Conservation (phyloP, 495 filamentous ascomycete species). For the Penicillium paxilli region DNA sequence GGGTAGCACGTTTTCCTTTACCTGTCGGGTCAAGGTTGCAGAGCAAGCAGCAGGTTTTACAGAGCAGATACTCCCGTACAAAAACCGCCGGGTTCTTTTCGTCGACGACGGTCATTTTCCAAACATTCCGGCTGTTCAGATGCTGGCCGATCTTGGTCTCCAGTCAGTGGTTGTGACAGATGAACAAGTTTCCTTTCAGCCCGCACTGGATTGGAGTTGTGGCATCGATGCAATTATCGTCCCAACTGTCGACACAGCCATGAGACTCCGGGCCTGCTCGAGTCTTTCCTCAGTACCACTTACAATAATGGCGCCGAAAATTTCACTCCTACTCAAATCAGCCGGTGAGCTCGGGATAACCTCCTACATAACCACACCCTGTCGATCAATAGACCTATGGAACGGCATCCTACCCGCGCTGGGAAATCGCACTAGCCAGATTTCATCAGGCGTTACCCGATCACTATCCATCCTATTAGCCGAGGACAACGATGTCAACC, state of each 20-base stretch:
- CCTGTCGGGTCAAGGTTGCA: constrained; percentile 74
- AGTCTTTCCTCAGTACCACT: constrained; percentile 89
- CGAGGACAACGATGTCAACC: constrained; percentile 80
- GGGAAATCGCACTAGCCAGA: constrained; percentile 80
- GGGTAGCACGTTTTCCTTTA: constrained; percentile 86
- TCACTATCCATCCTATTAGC: constrained; percentile 88
- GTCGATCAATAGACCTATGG: constrained; percentile 83
- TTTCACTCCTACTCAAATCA: constrained; percentile 84
- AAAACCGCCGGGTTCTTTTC: constrained; percentile 76
- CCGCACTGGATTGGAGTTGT: constrained; percentile 46
- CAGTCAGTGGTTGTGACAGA: constrained; percentile 69
- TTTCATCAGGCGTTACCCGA: constrained; percentile 79
- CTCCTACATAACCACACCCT: constrained; percentile 93
- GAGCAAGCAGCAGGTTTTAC: constrained; percentile 70
- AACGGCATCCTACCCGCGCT: constrained; percentile 92
- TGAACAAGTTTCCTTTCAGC: constrained; percentile 45
- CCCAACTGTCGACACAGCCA: constrained; percentile 81
- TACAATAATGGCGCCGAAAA: constrained; percentile 79
- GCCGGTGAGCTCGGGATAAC: constrained; percentile 89
- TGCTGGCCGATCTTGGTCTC: constrained; percentile 70
- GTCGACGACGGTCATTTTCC: constrained; percentile 78
- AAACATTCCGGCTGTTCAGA: constrained; percentile 63
- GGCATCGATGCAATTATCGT: constrained; percentile 89
- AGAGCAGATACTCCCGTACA: constrained; percentile 77
- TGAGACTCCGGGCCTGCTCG: constrained; percentile 70